Percentiles rank a stretch among this genome's conserved stretches.
These are phyloP conservation scores for Penicillium janthinellum DNA, from an alignment of 2,329 filamentous ascomycete species.

Conservation along the genomic window DNA sequence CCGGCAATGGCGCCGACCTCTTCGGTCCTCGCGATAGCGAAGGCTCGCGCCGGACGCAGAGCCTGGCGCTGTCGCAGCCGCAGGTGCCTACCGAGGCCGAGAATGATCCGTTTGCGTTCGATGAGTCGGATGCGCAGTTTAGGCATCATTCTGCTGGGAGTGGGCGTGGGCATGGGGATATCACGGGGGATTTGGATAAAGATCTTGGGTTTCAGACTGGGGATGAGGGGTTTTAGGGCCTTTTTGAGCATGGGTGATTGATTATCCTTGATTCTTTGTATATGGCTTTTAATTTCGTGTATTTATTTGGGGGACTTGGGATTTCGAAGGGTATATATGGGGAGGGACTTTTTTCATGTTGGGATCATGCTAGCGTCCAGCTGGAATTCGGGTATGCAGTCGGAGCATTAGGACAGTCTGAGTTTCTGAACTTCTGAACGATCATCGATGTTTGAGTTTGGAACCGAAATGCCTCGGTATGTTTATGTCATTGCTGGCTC, in stretches of 20 bases:
- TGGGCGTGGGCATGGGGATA: conserved; percentile 19
- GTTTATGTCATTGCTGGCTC: neutral
- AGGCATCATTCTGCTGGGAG: conserved; percentile 16
- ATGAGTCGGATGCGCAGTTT: neutral
- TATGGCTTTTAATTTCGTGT: neutral
- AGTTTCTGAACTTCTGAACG: too few species aligned
- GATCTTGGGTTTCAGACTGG: conserved; percentile 38
- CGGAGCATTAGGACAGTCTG: neutral
- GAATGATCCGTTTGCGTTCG: conserved; percentile 19
- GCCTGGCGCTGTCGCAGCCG: neutral
- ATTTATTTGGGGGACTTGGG: neutral
- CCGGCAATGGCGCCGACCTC: conserved; percentile 1
- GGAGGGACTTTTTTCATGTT: neutral
- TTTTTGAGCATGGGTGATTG: neutral
- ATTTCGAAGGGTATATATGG: neutral
- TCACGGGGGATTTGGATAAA: conserved; percentile 42
- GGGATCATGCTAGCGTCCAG: neutral
- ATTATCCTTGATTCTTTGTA: neutral
- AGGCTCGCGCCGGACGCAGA: conserved; percentile 12
- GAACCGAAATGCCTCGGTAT: neutral
- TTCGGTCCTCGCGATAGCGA: conserved; percentile 3
- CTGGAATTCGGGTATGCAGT: neutral
- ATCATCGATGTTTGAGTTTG: neutral
- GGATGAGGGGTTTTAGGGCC: conserved; percentile 32
- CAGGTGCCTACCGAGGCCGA: neutral